Evolutionary conservation across 116 monocot genomes (phyloP), one percentile per base, ranked within the genome.

Genomic region (Dioscorea cayenensis): DNA sequence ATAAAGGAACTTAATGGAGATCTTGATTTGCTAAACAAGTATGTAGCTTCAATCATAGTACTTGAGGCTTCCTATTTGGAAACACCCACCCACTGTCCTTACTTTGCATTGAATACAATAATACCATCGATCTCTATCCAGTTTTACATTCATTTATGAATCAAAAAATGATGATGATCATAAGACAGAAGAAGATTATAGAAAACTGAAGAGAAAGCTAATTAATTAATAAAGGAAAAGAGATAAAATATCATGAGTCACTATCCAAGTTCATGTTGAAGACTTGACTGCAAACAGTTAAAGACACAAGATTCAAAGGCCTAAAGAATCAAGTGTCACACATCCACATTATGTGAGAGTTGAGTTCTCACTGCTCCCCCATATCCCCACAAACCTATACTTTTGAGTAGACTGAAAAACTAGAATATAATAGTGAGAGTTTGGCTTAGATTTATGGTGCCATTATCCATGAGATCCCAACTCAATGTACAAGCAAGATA

Each of bases 391-490:
- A 55, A 55, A 16, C 55, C 55, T 55, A 55, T n/a, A 19, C 55
- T 19, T 55, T 5, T 16, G 55, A 55, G 12, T 14, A 55, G 55
- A 55, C 55, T 55, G n/a, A 55, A 55, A 55, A 55, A 55, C 55
- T 19, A n/a, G 55, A 55, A 16, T 18, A 55, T 18, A 55, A 55
- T n/a, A 55, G 19, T 18, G 55, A 55, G 55, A 55, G 55, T n/a
- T 16, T 6, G 19, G 17, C 19, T 14, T 55, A 18, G 55, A 55
- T 55, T 32, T 55, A 55, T 55, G 43, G 43, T 55, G 55, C 55
- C 55, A 55, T n/a, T 55, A 16, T 55, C 55, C 55, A 18, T 62
- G 20, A 62, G 62, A 62, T 62, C 62, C 23, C 62, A 62, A 62
- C 62, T 62, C 21, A 62, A 23, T 62, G 21, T 20, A 11, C 62